Base-by-base conservation (phyloP, 2,329 filamentous ascomycete genomes). In the Laburnicola sp. region DNA sequence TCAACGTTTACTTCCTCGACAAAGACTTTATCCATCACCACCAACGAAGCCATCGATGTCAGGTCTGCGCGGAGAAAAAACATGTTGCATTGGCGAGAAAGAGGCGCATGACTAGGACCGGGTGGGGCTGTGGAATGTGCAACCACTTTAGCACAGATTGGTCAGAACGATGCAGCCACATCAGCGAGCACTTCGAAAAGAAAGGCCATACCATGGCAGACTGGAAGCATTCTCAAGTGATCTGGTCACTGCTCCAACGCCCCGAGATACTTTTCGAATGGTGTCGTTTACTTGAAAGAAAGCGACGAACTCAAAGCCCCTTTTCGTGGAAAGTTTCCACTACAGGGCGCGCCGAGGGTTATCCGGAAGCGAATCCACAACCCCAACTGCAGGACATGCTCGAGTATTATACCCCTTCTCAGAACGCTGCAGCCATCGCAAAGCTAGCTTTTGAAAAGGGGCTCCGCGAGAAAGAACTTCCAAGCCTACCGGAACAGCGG, bases 101-200 rank as follows among this genome's bases (percentile, higher is more conserved):
- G 6, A 28, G 41, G 1, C 60, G 64, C 0, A 52, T 35, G 23
- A 32, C 50, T 4, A 77, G 82, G 51, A 84, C 81, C 64, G 82
- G 84, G 34, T 87, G 84, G 82, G 84, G 83, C 1, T 87, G 85
- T 53, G 85, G 85, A 6, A 86, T 87, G 66, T 87, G 85, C 59
- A 82, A 79, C 4, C 83, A 82, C 6, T 79, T 86, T 50, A 81
- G 84, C 49, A 77, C 77, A 8, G 80, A 82, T 27, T 81, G 83
- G 54, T 82, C 83, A 57, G 82, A 84, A 39, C 82, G 86, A 62
- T 84, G 86, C 52, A 82, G 86, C 61, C 85, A 87, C 54, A 80
- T 87, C 22, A 83, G 82, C n/a, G 73, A 77, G 3, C 85, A 87
- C 59, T 86, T 86, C 60, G 84, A 86, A 60, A 57, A 58, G 6